Base-by-base conservation (phyloP, 2,329 filamentous ascomycete species). In the Neonectria magnoliae region DNA sequence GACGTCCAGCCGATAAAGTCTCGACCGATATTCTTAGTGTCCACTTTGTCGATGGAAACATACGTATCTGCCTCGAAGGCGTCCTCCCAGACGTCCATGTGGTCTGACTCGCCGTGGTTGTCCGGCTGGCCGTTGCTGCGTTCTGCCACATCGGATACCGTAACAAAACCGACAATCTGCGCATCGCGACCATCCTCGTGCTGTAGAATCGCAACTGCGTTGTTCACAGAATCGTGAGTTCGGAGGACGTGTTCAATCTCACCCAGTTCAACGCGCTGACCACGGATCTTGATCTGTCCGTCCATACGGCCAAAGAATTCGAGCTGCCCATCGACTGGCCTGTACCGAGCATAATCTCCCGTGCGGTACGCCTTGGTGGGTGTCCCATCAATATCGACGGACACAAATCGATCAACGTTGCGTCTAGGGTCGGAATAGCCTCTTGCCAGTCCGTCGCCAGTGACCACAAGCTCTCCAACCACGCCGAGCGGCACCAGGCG, bases 1-100 rank as follows among this genome's bases (percentile, higher is more conserved):
- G 74, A 76, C 14, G 59, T 72, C 74, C 73, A 75, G 0, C 71
- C 71, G 1, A 65, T 56, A 25, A 75, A 76, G 36, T 75, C 73
- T 2, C 57, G 52, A 1, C 73, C 73, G 13, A 73, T 59, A 6
- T 36, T 56, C 4, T 52, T n/a, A 1, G 33, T 11, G 10, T 66
- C 29, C 4, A 70, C 38, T 6, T 56, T 44, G 4, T 68, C 64
- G 14, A 71, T 59, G 4, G 56, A 56, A 16, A 48, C 31, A 38
- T 72, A 73, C 2, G 48, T 61, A 16, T 51, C 55, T 1, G 31
- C 50, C 10, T 71, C 66, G 10, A 71, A 67, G 4, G 62, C 52
- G 2, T 65, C 59, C 5, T 52, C 51, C 67, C 65, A 67, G 13
- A 25, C 18, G 25, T 54, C 65, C 51, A 67, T 42, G 9, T 42